phyloP scores from a whole-genome alignment of 1,284 basidiomycete genomes.

The Leccinum brunneo-olivaceum region DNA sequence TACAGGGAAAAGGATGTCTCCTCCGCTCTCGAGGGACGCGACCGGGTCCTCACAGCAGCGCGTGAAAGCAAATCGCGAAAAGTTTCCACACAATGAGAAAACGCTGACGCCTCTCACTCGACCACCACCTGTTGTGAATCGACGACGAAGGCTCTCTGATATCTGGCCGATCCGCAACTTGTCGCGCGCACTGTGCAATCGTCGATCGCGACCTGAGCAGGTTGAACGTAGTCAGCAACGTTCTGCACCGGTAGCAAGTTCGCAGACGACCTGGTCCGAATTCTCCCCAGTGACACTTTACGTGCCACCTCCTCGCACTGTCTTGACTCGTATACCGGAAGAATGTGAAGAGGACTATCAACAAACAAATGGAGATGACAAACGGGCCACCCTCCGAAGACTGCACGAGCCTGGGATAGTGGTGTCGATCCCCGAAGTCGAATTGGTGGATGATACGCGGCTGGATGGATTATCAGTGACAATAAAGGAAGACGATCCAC shows the following conservation, averaged over 20 bases:
- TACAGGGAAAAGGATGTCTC: background rate
- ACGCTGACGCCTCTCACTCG: constrained; percentile 11
- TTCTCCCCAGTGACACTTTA: constrained; percentile 21
- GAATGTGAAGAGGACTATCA: constrained; percentile 24
- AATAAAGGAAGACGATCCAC: background rate
- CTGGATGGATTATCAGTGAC: background rate
- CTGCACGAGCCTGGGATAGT: constrained; percentile 10
- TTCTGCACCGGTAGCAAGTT: background rate
- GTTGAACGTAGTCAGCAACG: background rate
- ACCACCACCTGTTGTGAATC: constrained; percentile 13
- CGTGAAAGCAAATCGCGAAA: constrained; percentile 3
- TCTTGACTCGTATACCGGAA: constrained; percentile 26
- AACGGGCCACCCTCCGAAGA: constrained; percentile 7
- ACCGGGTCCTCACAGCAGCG: background rate
- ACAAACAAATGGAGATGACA: constrained; percentile 12
- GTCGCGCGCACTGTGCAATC: constrained; percentile 13
- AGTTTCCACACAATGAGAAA: constrained; percentile 13
- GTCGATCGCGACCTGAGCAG: constrained; percentile 7
- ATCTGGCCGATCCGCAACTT: constrained; percentile 23
- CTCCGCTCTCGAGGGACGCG: background rate
- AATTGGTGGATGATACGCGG: background rate
- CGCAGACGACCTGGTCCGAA: constrained; percentile 29
- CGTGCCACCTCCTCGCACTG: constrained; percentile 16
- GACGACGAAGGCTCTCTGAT: constrained; percentile 11
- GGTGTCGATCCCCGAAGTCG: background rate